Evolutionary conservation across 441 rosid species (phyloP).

Genomic region (Kokia cookei): DNA sequence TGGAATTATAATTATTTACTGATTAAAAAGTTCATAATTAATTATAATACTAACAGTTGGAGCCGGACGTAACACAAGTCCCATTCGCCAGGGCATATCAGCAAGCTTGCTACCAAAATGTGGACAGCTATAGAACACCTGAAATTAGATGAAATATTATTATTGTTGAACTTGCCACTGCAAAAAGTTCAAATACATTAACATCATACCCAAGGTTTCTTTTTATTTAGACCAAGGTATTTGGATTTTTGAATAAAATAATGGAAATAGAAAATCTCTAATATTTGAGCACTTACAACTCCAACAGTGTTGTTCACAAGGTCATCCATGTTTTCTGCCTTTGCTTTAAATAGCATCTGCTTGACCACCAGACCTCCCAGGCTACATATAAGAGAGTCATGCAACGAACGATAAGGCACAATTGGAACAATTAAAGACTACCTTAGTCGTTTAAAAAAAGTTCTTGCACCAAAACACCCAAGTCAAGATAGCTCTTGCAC

Average conservation of each 20-base stretch:
- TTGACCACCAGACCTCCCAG: slow-evolving; percentile 98
- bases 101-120: slow-evolving; percentile 98
- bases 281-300: slow-evolving; percentile 53
- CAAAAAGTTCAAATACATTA: neutral
- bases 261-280: neutral
- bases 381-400: slow-evolving; percentile 39
- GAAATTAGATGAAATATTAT: slow-evolving; percentile 18
- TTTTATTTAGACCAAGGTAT: neutral
- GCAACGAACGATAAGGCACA: neutral
- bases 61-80: slow-evolving; percentile 92
- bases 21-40: neutral
- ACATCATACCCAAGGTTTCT: neutral
- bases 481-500: slow-evolving; percentile 11
- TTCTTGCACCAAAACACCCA: neutral
- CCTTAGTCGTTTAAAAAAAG: neutral
- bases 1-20: neutral
- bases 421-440: neutral
- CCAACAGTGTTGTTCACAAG: slow-evolving; percentile 90
- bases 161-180: slow-evolving; percentile 9
- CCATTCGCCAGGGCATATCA: slow-evolving; percentile 99
- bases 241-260: neutral
- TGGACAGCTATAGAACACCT: slow-evolving; percentile 98
- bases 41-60: slow-evolving; percentile 63
- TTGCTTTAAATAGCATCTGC: slow-evolving; percentile 89
- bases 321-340: slow-evolving; percentile 61